Evolutionary conservation across 495 filamentous ascomycete genomes (phyloP), one percentile per base, ranked within the genome.

Genomic region (Alectoria sarmentosa): DNA sequence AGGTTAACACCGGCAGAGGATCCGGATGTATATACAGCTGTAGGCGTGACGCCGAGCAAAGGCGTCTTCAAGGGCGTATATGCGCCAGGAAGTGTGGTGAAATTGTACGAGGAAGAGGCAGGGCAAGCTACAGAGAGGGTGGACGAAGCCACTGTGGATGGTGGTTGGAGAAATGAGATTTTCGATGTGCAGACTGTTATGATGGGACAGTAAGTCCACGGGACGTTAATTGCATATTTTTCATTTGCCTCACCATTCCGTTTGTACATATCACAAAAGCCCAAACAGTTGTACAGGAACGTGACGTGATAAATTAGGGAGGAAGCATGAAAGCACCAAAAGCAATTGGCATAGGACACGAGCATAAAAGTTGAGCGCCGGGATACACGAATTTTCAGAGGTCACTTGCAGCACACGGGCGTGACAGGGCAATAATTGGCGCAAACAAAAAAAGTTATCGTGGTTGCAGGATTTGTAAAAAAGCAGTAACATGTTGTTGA

Each of bases 11-110:
- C 89, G 0, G 81, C 75, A 32, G 82, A 88, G 17, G 83, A 92
- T 72, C 84, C 88, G 0, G 90, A 95, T 73, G 73, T 95, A 1
- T 85, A 94, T 62, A 76, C 84, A 4, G 76, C 85, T 0, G 75
- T 96, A 32, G 90, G 89, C 0, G 74, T 95, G 13, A 77, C 83
- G 52, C 84, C 86, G 0, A 80, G 84, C 15, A 73, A 73, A 34
- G 89, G 88, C 15, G 80, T 93, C 9, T 98, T 96, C 75, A 83
- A 85, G 68, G 91, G 88, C 3, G 79, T 90, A 7, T 96, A 96
- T 78, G 85, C 93, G 9, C 93, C 93, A 0, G 92, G 90, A 0
- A 95, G 90, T 73, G 74, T 96, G 14, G 88, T 93, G 41, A 91
- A 90, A 77, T 71, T 92, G 30, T 96, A 91, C 90, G 82, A 91